phyloP scores from a whole-genome alignment of 306 rosid species.

The Elaeagnus macrophylla region DNA sequence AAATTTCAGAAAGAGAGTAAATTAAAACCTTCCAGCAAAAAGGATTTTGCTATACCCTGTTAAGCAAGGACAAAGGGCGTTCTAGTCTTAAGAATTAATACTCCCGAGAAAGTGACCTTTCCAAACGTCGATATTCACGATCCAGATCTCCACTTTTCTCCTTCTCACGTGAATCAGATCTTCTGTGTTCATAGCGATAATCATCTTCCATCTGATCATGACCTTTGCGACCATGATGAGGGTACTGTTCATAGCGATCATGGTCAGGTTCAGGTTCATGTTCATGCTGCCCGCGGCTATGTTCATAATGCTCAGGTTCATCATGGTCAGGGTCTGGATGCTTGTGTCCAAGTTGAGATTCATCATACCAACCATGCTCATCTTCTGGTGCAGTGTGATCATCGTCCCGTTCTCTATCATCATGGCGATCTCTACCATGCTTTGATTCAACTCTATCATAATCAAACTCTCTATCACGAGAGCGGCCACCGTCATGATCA shows the following conservation, averaged over 20 bases:
- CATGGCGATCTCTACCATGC: conserved; percentile 58
- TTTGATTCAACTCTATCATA: conserved; percentile 63
- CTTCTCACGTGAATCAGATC: conserved; percentile 57
- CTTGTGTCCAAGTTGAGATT: conserved; percentile 55
- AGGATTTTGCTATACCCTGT: no score
- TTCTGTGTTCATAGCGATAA: conserved; percentile 39
- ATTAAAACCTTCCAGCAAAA: no score
- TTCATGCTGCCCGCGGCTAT: conserved; percentile 50
- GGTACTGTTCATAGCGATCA: conserved; percentile 52
- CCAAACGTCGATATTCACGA: conserved; percentile 46
- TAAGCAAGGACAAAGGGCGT: neutral
- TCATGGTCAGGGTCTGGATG: conserved; percentile 61
- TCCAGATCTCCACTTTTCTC: conserved; percentile 57
- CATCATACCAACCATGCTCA: conserved; percentile 57
- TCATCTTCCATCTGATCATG: conserved; percentile 62
- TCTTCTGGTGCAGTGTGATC: conserved; percentile 55
- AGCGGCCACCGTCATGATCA: conserved; percentile 51
- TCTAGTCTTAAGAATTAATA: conserved; percentile 34
- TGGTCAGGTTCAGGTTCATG: conserved; percentile 46
- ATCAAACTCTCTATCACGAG: conserved; percentile 58
- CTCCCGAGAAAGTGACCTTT: conserved; percentile 78
- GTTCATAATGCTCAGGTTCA: conserved; percentile 34
- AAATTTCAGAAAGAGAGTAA: no score
- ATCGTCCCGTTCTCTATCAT: conserved; percentile 45
- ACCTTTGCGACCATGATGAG: conserved; percentile 31